These are phyloP conservation scores for Dactylellina parvicollis DNA, from an alignment of 2,329 filamentous ascomycete species.

Conservation along the genomic window DNA sequence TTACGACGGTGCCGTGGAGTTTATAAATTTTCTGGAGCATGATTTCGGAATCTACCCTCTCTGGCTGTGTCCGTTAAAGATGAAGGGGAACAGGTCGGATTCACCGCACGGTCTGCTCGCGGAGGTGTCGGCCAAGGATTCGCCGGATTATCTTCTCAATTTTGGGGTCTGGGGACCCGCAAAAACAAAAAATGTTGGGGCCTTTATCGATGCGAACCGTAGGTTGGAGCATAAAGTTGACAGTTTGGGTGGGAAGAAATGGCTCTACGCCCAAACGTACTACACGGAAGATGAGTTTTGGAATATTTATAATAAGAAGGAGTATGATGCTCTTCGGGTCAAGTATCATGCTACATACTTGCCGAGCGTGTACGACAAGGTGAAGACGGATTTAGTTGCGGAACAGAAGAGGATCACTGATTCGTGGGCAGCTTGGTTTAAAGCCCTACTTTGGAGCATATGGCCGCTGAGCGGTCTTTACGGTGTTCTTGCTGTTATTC, in stretches of 20 bases:
- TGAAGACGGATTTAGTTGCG: constrained; percentile 64
- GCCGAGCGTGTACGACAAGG: constrained; percentile 75
- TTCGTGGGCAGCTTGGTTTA: constrained; percentile 59
- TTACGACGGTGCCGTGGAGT: constrained; percentile 29
- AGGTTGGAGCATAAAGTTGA: constrained; percentile 70
- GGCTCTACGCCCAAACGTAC: constrained; percentile 75
- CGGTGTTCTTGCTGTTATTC: constrained; percentile 70
- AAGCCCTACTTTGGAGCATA: constrained; percentile 60
- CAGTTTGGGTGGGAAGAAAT: constrained; percentile 73
- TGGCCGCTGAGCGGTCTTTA: constrained; percentile 70
- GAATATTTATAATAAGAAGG: constrained; percentile 69
- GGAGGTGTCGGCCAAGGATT: constrained; percentile 56
- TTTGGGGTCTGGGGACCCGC: constrained; percentile 72
- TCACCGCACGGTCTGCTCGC: constrained; percentile 65
- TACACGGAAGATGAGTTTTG: constrained; percentile 76
- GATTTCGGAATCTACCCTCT: constrained; percentile 66
- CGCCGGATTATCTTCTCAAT: constrained; percentile 66
- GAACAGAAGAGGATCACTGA: constrained; percentile 60
- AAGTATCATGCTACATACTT: constrained; percentile 71
- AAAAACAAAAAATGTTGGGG: constrained; percentile 61
- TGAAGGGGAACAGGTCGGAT: constrained; percentile 63
- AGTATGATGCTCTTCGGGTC: constrained; percentile 69
- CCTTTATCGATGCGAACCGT: constrained; percentile 69
- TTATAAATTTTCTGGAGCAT: constrained; percentile 63
- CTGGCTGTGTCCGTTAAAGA: constrained; percentile 68